Evolutionary conservation across 805 yeast species (phyloP), one percentile per base, ranked within the genome.

Genomic region (Sugiyamaella chiloensis): DNA sequence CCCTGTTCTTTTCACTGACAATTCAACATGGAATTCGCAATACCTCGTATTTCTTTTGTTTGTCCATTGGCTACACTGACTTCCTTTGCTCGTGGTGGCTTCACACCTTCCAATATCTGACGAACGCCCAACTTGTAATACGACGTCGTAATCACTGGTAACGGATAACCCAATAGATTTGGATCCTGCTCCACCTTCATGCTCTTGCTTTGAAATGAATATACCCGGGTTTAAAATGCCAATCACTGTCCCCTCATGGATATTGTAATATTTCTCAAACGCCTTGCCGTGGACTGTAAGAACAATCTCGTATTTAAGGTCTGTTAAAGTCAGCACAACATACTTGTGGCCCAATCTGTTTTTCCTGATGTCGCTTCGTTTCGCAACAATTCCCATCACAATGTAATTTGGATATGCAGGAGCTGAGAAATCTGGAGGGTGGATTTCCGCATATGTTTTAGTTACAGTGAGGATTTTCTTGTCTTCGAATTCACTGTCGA

Each of bases 401-500:
- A 83, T 82, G 85, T 88, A 89, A 60, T 90, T 89, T 2, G 83
- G 66, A 57, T 83, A 82, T 1, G 67, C 66, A 0, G 96, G 96
- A 40, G 85, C 85, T 4, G 66, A 61, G 59, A 76, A 89, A 17
- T 77, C 70, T 0, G 96, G 93, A 1, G 93, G 83, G 24, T 62
- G 54, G 1, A 89, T 80, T 53, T 81, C 80, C 1, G 87, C 83
- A 55, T 79, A 72, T 2, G 85, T 62, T 54, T 81, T 79, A 7
- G 76, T 75, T 2, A 87, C 61, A 34, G 85, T 68, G 40, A 86
- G 64, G 0, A 83, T 61, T 54, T 81, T 80, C 51, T 77, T 74
- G 12, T 75, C 77, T 11, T 62, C 53, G 5, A 87, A 55, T 2
- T 75, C 57, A 3, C 52, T 36, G 1, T 65, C 60, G 2, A 86